A percentile compares a stretch with the other conserved stretches of the same genome.
Evolutionary conservation across 495 filamentous ascomycete species (phyloP).

Genomic region (Talaromyces thailandensis): DNA sequence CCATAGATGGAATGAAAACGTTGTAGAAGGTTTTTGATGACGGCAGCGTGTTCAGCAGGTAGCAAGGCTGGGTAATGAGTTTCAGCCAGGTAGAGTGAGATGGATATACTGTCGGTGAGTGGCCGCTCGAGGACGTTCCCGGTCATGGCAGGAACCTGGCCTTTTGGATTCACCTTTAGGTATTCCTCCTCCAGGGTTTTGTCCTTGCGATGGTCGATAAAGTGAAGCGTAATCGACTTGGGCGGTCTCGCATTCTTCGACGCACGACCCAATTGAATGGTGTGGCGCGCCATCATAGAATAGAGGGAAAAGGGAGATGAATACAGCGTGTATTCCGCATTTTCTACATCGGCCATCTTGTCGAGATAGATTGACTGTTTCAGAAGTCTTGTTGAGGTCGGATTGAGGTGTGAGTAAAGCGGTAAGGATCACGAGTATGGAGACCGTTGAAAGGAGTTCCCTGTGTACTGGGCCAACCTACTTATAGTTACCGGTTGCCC

Average conservation of each 20-base stretch:
- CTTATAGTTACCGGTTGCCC: background rate
- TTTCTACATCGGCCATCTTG: background rate
- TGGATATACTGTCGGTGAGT: slow-evolving; percentile 2
- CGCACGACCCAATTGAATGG: background rate
- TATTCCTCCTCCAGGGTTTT: background rate
- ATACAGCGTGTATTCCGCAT: slow-evolving; percentile 6
- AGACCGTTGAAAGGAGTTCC: too few species aligned
- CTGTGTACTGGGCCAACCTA: too few species aligned
- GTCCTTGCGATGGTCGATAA: background rate
- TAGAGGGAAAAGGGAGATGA: slow-evolving; percentile 5
- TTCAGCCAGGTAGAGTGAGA: slow-evolving; percentile 4
- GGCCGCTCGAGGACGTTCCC: slow-evolving; percentile 3
- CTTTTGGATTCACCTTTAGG: slow-evolving; percentile 3
- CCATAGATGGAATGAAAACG: background rate
- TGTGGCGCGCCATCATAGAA: slow-evolving; percentile 5
- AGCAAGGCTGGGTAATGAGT: background rate
- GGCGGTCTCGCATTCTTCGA: background rate
- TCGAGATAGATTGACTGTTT: too few species aligned
- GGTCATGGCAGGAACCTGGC: slow-evolving; percentile 4
- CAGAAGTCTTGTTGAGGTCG: background rate
- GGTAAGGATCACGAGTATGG: background rate
- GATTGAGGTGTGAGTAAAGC: background rate
- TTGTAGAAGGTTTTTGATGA: slow-evolving; percentile 1
- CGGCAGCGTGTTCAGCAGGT: background rate
- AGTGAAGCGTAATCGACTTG: background rate